Percentiles rank a stretch among this genome's conserved stretches.
phyloP scores from a whole-genome alignment of 1,284 basidiomycete species.

The Marasmius tenuissimus region DNA sequence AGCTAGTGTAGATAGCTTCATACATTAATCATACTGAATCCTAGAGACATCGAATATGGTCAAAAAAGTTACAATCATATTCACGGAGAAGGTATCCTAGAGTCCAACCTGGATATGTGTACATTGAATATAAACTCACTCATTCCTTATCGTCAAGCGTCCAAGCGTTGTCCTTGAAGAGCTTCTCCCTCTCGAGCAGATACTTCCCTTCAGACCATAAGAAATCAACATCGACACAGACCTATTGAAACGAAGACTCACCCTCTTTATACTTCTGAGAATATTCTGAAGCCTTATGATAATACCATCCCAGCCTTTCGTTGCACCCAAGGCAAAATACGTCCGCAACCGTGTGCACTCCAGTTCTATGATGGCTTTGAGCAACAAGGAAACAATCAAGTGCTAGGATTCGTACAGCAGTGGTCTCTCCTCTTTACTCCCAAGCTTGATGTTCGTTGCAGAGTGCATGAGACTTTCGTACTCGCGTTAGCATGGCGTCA shows the following conservation, averaged over 20 bases:
- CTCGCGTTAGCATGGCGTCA: slow-evolving; percentile 1
- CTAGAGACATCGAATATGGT: too few relatives aligned
- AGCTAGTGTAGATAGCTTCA: too few relatives aligned
- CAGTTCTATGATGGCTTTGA: slow-evolving; percentile 52
- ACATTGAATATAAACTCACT: not conserved
- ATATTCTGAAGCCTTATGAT: slow-evolving; percentile 76
- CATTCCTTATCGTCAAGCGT: slow-evolving; percentile 41
- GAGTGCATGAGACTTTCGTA: slow-evolving; percentile 69
- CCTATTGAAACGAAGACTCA: slow-evolving; percentile 23
- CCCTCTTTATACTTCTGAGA: slow-evolving; percentile 91
- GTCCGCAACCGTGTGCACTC: slow-evolving; percentile 82
- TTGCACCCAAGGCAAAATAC: slow-evolving; percentile 78
- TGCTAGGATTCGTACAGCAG: slow-evolving; percentile 52
- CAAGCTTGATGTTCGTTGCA: slow-evolving; percentile 73
- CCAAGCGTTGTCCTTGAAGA: slow-evolving; percentile 84
- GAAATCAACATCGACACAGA: not conserved
- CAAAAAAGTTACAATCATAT: too few relatives aligned
- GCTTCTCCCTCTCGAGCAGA: slow-evolving; percentile 77
- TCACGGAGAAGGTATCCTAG: too few relatives aligned
- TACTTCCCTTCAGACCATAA: slow-evolving; percentile 62
- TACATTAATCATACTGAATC: too few relatives aligned
- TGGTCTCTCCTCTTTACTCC: slow-evolving; percentile 73
- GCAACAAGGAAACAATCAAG: not conserved
- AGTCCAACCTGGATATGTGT: too few relatives aligned
- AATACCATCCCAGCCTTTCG: slow-evolving; percentile 81